Percentiles rank a stretch among this genome's conserved stretches.
phyloP scores from a whole-genome alignment of 805 yeast genomes.

The Spathaspora gorwiae region DNA sequence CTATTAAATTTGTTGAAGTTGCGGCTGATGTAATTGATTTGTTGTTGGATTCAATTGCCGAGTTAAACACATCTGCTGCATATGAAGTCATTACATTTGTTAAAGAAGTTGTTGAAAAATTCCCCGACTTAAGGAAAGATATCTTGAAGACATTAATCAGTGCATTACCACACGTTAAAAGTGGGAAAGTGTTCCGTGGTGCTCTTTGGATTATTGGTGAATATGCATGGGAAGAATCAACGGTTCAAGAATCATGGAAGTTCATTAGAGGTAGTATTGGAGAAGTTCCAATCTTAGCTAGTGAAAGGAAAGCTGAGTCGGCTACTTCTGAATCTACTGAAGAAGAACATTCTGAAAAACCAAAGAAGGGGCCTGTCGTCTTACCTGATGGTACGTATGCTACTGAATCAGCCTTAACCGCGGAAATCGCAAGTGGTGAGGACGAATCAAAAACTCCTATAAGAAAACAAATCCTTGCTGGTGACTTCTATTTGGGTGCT shows the following conservation, averaged over 20 bases:
- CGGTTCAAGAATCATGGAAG: slow-evolving; percentile 82
- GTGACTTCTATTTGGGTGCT: slow-evolving; percentile 88
- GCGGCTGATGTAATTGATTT: slow-evolving; percentile 88
- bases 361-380: slow-evolving; percentile 66
- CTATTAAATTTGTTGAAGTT: slow-evolving; percentile 82
- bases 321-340: slow-evolving; percentile 22
- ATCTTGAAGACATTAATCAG: slow-evolving; percentile 60
- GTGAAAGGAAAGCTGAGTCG: slow-evolving; percentile 48
- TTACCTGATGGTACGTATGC: slow-evolving; percentile 99
- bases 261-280: slow-evolving; percentile 80
- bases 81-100: slow-evolving; percentile 86
- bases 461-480: slow-evolving; percentile 74
- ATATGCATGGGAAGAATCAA: slow-evolving; percentile 65
- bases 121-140: slow-evolving; percentile 68
- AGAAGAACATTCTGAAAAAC: slow-evolving; percentile 29
- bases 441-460: slow-evolving; percentile 55
- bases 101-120: slow-evolving; percentile 90
- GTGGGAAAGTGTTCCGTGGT: slow-evolving; percentile 90
- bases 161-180: slow-evolving; percentile 63
- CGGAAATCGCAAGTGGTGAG: slow-evolving; percentile 36
- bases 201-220: slow-evolving; percentile 97
- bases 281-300: slow-evolving; percentile 81
- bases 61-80: slow-evolving; percentile 80
- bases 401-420: slow-evolving; percentile 77
- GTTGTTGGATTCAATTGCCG: slow-evolving; percentile 79